Base-by-base conservation (phyloP, 352 stramenopile genomes). In the Globisporangium abappressorium region DNA sequence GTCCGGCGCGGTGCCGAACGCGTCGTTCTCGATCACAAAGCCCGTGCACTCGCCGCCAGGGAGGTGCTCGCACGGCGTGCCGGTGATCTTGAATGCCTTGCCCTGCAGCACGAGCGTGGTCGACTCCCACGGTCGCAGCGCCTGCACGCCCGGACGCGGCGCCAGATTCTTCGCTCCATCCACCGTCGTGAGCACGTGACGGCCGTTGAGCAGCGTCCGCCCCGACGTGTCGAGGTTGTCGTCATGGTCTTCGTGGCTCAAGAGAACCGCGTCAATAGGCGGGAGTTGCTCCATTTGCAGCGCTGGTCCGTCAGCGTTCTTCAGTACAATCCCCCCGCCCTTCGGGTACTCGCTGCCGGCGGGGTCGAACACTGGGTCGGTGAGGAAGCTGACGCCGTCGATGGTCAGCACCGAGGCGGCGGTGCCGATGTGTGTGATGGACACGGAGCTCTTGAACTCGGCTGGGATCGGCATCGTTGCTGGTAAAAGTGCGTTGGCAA, bases 111-210 rank as follows among this genome's bases (percentile, higher is more conserved):
- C 61, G 26, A 84, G 62, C 20, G 64, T 62, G 28, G 47, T 68
- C 0, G 65, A 74, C 53, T 84, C 34, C 74, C 74, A 84, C 2
- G 76, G 74, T 0, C 66, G 59, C 8, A 81, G 71, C 2, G 71
- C 74, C 0, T 68, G 72, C 33, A 84, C 76, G 1, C 74, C 76
- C 2, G 74, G 76, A 43, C 74, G 76, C 26, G 70, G 70, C n/a
- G 73, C 73, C 26, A 82, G 66, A 11, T 78, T 82, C 57, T 76
- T 80, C 62, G 73, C 76, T 8, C 76, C 76, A n/a, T 78, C 76
- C 11, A 69, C 34, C 0, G 74, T 81, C 33, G 72, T 84, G 53
- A 84, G 46, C 15, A 81, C 70, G 53, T 73, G 72, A 28, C 77
- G 72, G n/a, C 74, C 77, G 14, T 84, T 78, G 14, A 84, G 66